Conservation (phyloP, 225 moss, liverwort and hornwort genomes). For the Marchantia paleacea region DNA sequence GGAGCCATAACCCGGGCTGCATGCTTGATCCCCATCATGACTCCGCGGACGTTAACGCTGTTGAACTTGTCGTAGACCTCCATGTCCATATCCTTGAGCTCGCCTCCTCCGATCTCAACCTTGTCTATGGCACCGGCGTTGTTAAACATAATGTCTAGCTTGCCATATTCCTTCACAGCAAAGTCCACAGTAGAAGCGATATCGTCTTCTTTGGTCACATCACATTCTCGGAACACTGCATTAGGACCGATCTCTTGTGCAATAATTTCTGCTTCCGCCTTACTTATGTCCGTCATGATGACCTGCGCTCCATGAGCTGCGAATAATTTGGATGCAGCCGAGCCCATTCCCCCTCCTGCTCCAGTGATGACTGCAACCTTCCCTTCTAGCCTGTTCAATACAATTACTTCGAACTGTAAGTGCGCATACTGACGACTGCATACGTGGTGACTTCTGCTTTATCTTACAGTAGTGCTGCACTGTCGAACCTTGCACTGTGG, state of each 20-base stretch:
- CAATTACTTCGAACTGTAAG: not conserved
- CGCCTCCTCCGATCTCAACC: too few relatives aligned
- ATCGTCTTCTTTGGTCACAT: constrained; percentile 18
- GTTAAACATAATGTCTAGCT: constrained; percentile 31
- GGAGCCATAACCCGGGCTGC: constrained; percentile 24
- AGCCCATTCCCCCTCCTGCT: constrained; percentile 17
- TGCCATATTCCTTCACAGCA: constrained; percentile 27
- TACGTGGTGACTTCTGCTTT: too few relatives aligned
- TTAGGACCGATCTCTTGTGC: not conserved
- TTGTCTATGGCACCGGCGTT: not conserved
- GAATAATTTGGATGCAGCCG: constrained; percentile 5
- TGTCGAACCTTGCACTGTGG: too few relatives aligned
- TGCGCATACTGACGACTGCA: too few relatives aligned
- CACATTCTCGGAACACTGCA: constrained; percentile 19
- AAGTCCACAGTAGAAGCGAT: constrained; percentile 20
- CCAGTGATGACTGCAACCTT: constrained; percentile 35
- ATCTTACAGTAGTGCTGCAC: too few relatives aligned
- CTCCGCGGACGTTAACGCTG: constrained; percentile 1
- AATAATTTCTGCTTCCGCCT: not conserved
- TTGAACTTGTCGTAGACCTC: not conserved
- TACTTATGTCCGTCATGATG: not conserved
- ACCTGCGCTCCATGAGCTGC: constrained; percentile 28
- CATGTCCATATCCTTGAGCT: constrained; percentile 13
- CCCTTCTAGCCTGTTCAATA: constrained; percentile 13
- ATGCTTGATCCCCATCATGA: constrained; percentile 25